Base-by-base conservation (phyloP, 2,329 filamentous ascomycete species). In the Alternaria sp. region DNA sequence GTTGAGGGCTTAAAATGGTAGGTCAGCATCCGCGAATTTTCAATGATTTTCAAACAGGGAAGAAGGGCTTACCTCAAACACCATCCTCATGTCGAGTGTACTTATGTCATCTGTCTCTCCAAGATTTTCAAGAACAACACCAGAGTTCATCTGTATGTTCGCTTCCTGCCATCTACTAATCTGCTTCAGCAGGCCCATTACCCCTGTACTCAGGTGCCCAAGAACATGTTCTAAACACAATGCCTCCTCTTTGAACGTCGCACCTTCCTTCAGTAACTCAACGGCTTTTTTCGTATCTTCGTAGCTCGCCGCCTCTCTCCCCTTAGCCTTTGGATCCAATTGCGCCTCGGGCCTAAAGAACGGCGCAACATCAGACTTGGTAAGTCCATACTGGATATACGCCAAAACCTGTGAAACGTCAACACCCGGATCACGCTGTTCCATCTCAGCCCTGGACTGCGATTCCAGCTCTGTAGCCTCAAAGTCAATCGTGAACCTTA, bases 401-500 rank as follows among this genome's bases (percentile, higher is more conserved):
- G 87, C 85, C 8, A 97, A 78, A 1, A 96, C 88, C 57, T 89
- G 89, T 16, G 84, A 83, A 51, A 91, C 86, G 64, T 96, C 91
- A 61, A 96, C 87, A 0, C 87, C 87, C 1, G 90, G 88, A 67
- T 95, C 91, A 66, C 91, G 91, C 61, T 94, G 93, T 24, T 88
- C 85, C 44, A 91, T 83, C 64, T 97, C 94, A 22, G 93, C 88
- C 7, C 84, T 80, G 18, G 82, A 82, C 47, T 85, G 81, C 1
- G 83, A 84, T 16, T 84, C 83, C 0, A 88, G 81, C 67, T 91
- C 80, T 73, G 90, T 88, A 6, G 87, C 87, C 46, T 94, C 86
- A 14, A 90, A 86, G 65, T 96, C 92, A 59, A 97, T 94, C 71
- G 94, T 89, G 70, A 93, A 87, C 34, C 89, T 88, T 51, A 98